Evolutionary conservation across 371 early-diverging fungal genomes (phyloP).

Genomic region (Saksenaea vasiformis): DNA sequence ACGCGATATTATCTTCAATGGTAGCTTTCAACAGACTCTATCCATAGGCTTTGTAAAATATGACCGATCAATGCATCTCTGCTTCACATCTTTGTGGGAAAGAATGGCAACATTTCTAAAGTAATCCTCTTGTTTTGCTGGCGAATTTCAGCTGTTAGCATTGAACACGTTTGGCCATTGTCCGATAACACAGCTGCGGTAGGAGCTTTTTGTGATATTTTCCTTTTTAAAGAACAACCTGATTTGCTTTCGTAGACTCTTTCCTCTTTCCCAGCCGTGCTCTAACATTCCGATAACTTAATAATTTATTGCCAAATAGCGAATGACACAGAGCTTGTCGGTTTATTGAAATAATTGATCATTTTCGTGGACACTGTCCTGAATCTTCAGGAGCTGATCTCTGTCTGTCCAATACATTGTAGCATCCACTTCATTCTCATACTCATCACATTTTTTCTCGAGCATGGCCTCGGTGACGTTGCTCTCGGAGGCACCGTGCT

Average conservation of each 20-base stretch:
- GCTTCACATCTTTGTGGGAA: background rate
- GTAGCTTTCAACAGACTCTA: no score
- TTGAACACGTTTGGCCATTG: background rate
- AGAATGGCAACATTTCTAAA: background rate
- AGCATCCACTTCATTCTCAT: background rate
- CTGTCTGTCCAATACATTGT: background rate
- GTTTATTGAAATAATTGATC: background rate
- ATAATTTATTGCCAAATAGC: background rate
- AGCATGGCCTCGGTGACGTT: background rate
- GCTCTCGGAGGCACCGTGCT: background rate
- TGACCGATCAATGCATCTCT: background rate
- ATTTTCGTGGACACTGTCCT: background rate
- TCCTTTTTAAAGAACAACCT: background rate
- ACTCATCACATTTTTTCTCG: background rate
- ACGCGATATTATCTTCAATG: no score
- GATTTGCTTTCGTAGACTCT: background rate
- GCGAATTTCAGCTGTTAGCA: background rate
- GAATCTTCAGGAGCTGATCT: background rate
- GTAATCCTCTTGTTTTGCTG: background rate
- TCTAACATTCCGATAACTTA: background rate
- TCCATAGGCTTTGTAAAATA: background rate
- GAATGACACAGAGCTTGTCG: background rate
- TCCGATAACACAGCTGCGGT: background rate
- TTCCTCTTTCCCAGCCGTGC: background rate
- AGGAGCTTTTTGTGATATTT: background rate